Evolutionary conservation across 768 basidiomycete genomes (phyloP), one percentile per base, ranked within the genome.

Genomic region (Lactarius quietus): DNA sequence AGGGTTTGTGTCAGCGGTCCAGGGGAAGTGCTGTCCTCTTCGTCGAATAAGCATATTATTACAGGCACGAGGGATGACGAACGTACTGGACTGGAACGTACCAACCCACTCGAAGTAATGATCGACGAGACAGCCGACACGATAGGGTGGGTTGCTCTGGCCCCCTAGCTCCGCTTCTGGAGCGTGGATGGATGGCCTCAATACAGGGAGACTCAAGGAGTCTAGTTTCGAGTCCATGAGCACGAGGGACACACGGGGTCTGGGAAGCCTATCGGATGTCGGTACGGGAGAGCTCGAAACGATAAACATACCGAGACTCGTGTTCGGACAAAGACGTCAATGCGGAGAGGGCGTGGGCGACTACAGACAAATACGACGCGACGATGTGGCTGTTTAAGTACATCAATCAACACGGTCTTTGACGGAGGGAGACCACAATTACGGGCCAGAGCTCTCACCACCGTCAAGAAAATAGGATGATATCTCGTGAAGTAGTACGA

Each of bases 41-140:
- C 26, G 31, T 53, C n/a, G n/a, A 39, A 39, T 66, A 26, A 58
- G 48, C 48, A 39, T 12, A 45, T 43, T n/a, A 59, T 26, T 38
- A 57, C 6, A 31, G n/a, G 3, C 31, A 6, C 15, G n/a, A 18
- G 23, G 14, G 20, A 9, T 23, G 31, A 10, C 20, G 31, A 39
- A 63, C 63, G 29, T 33, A 68, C 68, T 48, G 5, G 48, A 28
- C 43, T 64, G 63, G 20, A 69, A 64, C 12, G 68, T 59, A 2
- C 68, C 66, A 38, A 59, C 52, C 68, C 68, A 69, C 60, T 68
- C 67, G 56, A 69, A 68, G 39, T 69, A 68, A 10, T 43, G 57
- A 60, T 64, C 28, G 3, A 59, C 66, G 18, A 69, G 39, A 35
- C 35, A 45, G 26, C 56, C 66, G 38, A 64, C 63, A 12, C 62